Evolutionary conservation across 2,329 filamentous ascomycete genomes (phyloP).

Genomic region (Aspergillus pseudoviridinutans): DNA sequence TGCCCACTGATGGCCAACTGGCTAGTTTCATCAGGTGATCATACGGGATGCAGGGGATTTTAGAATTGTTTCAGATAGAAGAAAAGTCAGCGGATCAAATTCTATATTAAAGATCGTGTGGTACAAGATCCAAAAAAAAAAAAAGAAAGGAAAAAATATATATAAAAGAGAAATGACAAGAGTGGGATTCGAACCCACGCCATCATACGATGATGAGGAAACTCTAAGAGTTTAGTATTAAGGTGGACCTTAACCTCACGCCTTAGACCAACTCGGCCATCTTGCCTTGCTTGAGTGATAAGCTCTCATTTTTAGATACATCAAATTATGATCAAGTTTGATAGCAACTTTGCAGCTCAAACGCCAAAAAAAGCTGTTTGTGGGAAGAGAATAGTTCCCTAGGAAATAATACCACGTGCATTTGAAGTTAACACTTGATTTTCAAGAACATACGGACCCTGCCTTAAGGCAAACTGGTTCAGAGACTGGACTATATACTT

Average conservation of each 20-base stretch:
- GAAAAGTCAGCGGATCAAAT: not conserved
- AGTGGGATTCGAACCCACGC: constrained; percentile 8
- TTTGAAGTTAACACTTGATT: no score
- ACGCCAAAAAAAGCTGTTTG: no score
- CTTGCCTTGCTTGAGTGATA: constrained; percentile 18
- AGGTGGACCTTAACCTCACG: constrained; percentile 13
- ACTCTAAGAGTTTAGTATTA: not conserved
- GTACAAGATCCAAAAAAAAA: not conserved
- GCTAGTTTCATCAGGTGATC: not conserved
- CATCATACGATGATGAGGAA: constrained; percentile 4
- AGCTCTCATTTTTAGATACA: no score
- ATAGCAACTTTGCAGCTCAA: no score
- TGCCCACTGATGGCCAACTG: not conserved
- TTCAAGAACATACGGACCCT: no score
- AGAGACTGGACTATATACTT: no score
- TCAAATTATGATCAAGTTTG: no score
- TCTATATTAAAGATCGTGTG: not conserved
- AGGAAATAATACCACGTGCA: no score
- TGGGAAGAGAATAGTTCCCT: no score
- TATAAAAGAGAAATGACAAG: constrained; percentile 2
- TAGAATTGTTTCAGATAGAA: no score
- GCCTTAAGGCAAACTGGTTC: no score
- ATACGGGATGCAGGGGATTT: not conserved
- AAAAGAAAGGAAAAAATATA: not conserved
- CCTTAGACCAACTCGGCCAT: constrained; percentile 37